Evolutionary conservation across 2,329 filamentous ascomycete species (phyloP), one percentile per base, ranked within the genome.

Genomic region (Phialocephala sp.): DNA sequence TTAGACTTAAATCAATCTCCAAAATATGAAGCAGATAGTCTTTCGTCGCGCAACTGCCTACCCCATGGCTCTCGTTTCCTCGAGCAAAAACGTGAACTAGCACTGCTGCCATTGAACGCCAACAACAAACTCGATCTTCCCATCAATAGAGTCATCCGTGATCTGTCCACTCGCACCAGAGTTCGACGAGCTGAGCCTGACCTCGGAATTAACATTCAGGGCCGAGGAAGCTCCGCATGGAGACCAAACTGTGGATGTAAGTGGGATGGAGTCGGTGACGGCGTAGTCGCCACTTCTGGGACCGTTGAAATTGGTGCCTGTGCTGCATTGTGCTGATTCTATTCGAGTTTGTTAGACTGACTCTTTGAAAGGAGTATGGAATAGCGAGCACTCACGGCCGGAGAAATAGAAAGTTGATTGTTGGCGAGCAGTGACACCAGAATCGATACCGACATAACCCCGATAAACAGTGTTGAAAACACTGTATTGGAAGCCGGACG

Each of bases 321-420:
- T 64, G n/a, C 60, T 47, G n/a, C 37, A 41, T 63, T 71, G 64
- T 24, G 62, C 54, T 24, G 66, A 37, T 61, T 66, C 69, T 71
- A 32, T 27, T 37, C 27, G 12, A 35, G 8, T 27, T 24, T 12
- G 47, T 64, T 52, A 59, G 59, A 11, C 3, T 20, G 11, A 50
- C 3, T 12, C 2, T 43, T 50, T 22, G 45, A 50, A 3, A 20
- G 43, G 24, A 6, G 15, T 5, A 20, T 18, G 20, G 39, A 22
- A 56, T 14, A 5, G 37, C 14, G 36, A 24, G 15, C 24, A 56
- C 66, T 50, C 59, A 68, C 67, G 58, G 1, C 70, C 69, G 6
- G 70, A 70, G 45, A 69, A 72, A 60, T 72, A 72, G 24, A 67
- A 72, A 24, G 59, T 68, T 18, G 66, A 47, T 59, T 68, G 54